phyloP scores from a whole-genome alignment of 192 early-diverging fungal genomes.

The Entophlyctis luteolus region DNA sequence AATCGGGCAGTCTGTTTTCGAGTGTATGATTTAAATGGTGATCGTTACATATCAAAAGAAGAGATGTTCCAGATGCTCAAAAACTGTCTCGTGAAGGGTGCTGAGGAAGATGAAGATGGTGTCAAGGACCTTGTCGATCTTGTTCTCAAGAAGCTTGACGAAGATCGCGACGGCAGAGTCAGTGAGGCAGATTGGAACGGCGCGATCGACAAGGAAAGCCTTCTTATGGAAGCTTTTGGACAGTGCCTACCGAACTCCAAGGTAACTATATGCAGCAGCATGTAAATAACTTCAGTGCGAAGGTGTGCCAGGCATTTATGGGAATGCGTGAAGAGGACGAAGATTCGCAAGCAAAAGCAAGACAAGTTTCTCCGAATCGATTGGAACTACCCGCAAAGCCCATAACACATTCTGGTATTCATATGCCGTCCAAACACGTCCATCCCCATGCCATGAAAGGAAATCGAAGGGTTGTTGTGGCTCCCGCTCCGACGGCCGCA shows the following conservation, averaged over 20 bases:
- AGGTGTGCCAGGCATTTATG: not conserved
- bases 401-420: not conserved
- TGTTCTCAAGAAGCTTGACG: constrained; percentile 57
- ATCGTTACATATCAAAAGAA: constrained; percentile 61
- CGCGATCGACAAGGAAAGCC: constrained; percentile 51
- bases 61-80: constrained; percentile 66
- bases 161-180: constrained; percentile 57
- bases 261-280: constrained; percentile 21
- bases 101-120: constrained; percentile 61
- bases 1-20: constrained; percentile 62
- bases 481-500: not conserved
- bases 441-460: no score
- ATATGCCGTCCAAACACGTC: not conserved
- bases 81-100: constrained; percentile 52
- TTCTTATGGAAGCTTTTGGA: constrained; percentile 60
- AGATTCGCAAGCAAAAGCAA: not conserved
- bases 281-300: not conserved
- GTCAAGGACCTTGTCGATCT: constrained; percentile 62
- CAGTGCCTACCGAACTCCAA: constrained; percentile 49
- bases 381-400: not conserved
- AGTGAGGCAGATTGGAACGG: constrained; percentile 55
- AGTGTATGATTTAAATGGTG: constrained; percentile 61
- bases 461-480: not conserved
- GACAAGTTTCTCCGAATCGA: not conserved
- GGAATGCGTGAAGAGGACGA: not conserved